These are phyloP conservation scores for Paxillus rubicundulus DNA, from an alignment of 768 basidiomycete species.

Conservation along the genomic window DNA sequence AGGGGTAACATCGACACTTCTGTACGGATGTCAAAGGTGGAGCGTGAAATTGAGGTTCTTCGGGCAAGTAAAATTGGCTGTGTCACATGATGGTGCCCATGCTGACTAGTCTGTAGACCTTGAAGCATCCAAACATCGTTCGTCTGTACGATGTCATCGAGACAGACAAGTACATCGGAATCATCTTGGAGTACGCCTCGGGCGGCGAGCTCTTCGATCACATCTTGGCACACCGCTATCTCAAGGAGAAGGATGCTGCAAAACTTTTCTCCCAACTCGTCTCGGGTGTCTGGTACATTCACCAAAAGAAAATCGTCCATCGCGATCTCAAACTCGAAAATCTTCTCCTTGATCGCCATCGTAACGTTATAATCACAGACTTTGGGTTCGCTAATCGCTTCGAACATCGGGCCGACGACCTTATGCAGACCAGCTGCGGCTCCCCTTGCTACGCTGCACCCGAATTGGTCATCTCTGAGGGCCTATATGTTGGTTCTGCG, in stretches of 20 bases:
- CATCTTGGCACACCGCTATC: conserved; percentile 95
- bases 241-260: conserved; percentile 90
- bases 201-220: conserved; percentile 99
- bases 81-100: background rate
- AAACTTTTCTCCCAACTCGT: conserved; percentile 97
- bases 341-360: conserved; percentile 91
- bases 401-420: conserved; percentile 86
- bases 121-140: conserved; percentile 98
- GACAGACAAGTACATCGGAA: conserved; percentile 99
- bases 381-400: conserved; percentile 99
- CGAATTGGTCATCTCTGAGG: conserved; percentile 96
- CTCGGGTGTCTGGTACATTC: conserved; percentile 98
- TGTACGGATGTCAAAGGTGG: conserved; percentile 90
- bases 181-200: conserved; percentile 97
- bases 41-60: conserved; percentile 95
- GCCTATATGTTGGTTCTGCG: conserved; percentile 93
- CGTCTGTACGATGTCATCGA: conserved; percentile 98
- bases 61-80: conserved; percentile 55
- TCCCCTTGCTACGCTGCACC: conserved; percentile 98
- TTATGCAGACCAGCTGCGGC: conserved; percentile 98
- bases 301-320: conserved; percentile 98
- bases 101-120: conserved; percentile 51
- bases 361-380: conserved; percentile 99
- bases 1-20: conserved; percentile 86
- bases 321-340: conserved; percentile 99